Conservation (phyloP, 2,329 filamentous ascomycete species). For the Pestalotiopsis sp. region DNA sequence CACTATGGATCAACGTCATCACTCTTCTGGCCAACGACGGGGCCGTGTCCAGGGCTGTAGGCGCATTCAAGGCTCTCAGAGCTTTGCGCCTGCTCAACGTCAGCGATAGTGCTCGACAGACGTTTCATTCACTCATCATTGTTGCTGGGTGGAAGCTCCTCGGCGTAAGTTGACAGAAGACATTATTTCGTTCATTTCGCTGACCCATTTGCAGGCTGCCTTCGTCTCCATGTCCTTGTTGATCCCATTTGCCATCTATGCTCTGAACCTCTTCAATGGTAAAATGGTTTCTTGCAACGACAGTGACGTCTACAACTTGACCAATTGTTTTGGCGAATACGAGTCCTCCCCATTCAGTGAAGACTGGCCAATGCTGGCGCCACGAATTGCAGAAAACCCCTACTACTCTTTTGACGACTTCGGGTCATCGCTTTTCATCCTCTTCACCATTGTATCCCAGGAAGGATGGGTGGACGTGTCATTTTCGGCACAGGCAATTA, state of each 20-base stretch:
- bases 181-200: too few species aligned
- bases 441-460: constrained; percentile 98
- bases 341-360: constrained; percentile 71
- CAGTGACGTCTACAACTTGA: constrained; percentile 52
- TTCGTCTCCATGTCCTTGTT: constrained; percentile 93
- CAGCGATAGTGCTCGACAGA: constrained; percentile 92
- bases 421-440: constrained; percentile 88
- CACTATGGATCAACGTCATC: constrained; percentile 91
- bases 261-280: constrained; percentile 88
- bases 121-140: constrained; percentile 95
- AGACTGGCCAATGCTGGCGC: constrained; percentile 80
- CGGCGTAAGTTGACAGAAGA: constrained; percentile 57
- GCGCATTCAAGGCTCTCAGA: constrained; percentile 94
- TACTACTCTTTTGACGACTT: constrained; percentile 96
- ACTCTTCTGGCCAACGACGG: constrained; percentile 82
- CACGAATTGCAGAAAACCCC: constrained; percentile 77
- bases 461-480: constrained; percentile 98
- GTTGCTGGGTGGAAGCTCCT: constrained; percentile 93
- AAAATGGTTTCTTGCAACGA: constrained; percentile 83
- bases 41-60: constrained; percentile 85
- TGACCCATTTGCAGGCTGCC: constrained; percentile 57
- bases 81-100: constrained; percentile 91
- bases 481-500: constrained; percentile 80
- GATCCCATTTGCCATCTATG: constrained; percentile 96
- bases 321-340: constrained; percentile 85